phyloP scores from a whole-genome alignment of 73 alveolate genomes.

The Tetrahymena thermophila region DNA sequence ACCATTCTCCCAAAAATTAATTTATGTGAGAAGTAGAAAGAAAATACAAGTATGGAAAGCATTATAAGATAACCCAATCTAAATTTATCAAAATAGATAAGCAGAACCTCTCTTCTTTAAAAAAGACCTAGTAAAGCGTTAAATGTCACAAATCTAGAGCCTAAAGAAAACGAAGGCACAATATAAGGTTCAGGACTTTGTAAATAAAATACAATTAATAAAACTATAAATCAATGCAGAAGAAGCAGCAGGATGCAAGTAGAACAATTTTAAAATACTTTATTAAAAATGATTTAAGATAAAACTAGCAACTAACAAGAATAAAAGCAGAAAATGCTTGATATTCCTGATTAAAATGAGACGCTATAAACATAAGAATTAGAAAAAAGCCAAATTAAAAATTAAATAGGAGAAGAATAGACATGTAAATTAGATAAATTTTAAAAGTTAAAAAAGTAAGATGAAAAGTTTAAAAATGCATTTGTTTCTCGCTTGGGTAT shows the following conservation, averaged over 20 bases:
- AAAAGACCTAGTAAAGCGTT: neutral
- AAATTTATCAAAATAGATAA: neutral
- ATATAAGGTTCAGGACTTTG: too few relatives aligned
- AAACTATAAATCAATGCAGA: neutral
- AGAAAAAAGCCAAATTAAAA: neutral
- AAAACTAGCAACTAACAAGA: neutral
- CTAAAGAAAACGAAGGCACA: too few relatives aligned
- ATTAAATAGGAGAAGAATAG: neutral
- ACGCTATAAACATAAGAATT: neutral
- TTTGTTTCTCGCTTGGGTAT: neutral
- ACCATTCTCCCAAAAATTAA: neutral
- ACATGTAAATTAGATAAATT: neutral
- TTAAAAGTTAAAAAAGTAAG: neutral
- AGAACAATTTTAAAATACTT: neutral
- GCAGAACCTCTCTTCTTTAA: neutral
- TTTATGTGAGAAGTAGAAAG: neutral
- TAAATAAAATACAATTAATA: too few relatives aligned
- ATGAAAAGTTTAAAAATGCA: neutral
- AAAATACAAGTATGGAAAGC: neutral
- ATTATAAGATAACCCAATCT: neutral
- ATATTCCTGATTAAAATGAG: too few relatives aligned
- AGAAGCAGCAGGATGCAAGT: neutral
- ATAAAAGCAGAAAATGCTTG: too few relatives aligned
- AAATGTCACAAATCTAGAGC: neutral
- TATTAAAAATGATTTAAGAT: neutral